A percentile compares a stretch with the other conserved stretches of the same genome.
phyloP scores from a whole-genome alignment of 2,329 filamentous ascomycete species.

The Blastomyces silverae region DNA sequence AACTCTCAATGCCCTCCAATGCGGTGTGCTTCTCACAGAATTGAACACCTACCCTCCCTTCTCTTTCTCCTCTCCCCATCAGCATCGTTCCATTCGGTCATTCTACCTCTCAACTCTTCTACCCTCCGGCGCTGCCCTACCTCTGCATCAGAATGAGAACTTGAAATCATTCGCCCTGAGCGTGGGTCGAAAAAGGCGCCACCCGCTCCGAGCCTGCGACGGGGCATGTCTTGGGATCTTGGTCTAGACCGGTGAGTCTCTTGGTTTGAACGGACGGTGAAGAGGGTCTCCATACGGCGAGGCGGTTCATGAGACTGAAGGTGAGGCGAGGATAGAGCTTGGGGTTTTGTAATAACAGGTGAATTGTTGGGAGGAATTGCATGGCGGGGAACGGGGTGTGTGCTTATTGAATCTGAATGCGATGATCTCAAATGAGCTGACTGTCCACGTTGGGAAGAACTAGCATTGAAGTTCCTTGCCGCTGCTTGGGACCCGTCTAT shows the following conservation, averaged over 20 bases:
- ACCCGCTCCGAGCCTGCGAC: constrained; percentile 11
- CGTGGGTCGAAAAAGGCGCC: constrained; percentile 16
- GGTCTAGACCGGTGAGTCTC: constrained; percentile 20
- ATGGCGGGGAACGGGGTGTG: background rate
- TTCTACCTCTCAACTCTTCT: constrained; percentile 35
- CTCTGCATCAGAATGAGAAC: constrained; percentile 18
- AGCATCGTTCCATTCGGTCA: constrained; percentile 37
- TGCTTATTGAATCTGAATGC: background rate
- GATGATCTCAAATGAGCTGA: background rate
- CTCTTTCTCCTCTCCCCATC: constrained; percentile 33
- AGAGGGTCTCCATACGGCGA: constrained; percentile 16
- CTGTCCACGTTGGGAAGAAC: background rate
- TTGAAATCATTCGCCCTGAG: constrained; percentile 17
- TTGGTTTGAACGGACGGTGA: constrained; percentile 9
- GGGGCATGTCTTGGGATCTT: constrained; percentile 23
- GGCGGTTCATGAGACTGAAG: constrained; percentile 7
- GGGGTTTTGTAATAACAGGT: constrained; percentile 7
- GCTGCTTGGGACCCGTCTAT: background rate
- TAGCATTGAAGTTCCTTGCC: background rate
- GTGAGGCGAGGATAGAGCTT: constrained; percentile 2
- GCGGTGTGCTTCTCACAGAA: constrained; percentile 30
- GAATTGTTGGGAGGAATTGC: background rate
- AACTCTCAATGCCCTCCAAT: background rate
- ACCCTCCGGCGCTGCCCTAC: constrained; percentile 13
- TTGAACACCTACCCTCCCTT: constrained; percentile 32